phyloP scores from a whole-genome alignment of 225 moss, liverwort and hornwort genomes.

The Lunularia cruciata region DNA sequence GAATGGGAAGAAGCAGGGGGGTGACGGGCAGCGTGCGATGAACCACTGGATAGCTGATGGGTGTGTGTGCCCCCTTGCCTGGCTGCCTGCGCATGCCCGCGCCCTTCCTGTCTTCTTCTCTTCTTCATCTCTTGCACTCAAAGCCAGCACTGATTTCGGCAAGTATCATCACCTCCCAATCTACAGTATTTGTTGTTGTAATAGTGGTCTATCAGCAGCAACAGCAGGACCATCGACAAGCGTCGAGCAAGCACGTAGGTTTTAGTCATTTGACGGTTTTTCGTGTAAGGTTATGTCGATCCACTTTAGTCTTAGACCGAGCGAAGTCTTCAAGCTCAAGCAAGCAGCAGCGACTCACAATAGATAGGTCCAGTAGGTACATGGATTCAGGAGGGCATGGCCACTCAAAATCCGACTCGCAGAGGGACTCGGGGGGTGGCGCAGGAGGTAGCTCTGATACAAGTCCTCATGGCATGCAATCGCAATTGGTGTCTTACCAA shows the following conservation, averaged over 20 bases:
- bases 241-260: slow-evolving; percentile 18
- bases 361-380: slow-evolving; percentile 49
- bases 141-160: slow-evolving; percentile 43
- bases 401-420: slow-evolving; percentile 59
- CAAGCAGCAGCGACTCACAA: slow-evolving; percentile 25
- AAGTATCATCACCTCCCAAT: slow-evolving; percentile 26
- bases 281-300: slow-evolving; percentile 49
- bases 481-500: slow-evolving; percentile 71
- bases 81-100: slow-evolving; percentile 51
- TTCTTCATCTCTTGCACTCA: slow-evolving; percentile 42
- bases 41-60: slow-evolving; percentile 52
- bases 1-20: slow-evolving; percentile 51
- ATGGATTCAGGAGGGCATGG: slow-evolving; percentile 68
- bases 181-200: slow-evolving; percentile 24
- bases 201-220: background rate
- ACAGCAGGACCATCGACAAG: background rate
- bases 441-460: slow-evolving; percentile 49
- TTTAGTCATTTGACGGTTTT: slow-evolving; percentile 29
- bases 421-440: slow-evolving; percentile 51
- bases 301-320: slow-evolving; percentile 37
- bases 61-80: slow-evolving; percentile 41
- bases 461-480: slow-evolving; percentile 60
- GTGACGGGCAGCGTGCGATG: slow-evolving; percentile 50
- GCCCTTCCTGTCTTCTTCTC: slow-evolving; percentile 41
- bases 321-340: slow-evolving; percentile 32